phyloP scores from a whole-genome alignment of 352 stramenopile genomes.

The Globisporangium ultimum region DNA sequence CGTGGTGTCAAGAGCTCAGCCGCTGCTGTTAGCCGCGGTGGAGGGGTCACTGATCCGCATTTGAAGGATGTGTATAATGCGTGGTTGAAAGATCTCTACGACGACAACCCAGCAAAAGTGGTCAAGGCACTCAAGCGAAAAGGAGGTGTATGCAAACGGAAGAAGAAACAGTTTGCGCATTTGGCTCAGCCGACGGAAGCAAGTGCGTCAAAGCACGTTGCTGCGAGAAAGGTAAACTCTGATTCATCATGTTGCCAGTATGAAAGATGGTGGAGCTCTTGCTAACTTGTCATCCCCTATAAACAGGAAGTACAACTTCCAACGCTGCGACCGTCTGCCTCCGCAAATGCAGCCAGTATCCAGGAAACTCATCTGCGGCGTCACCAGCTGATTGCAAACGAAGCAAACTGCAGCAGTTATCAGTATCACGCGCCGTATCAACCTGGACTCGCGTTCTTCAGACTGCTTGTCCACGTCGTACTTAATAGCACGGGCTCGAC shows the following conservation, averaged over 20 bases:
- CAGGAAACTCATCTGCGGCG: slow-evolving; percentile 21
- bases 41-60: slow-evolving; percentile 14
- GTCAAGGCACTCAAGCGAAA: slow-evolving; percentile 35
- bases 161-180: slow-evolving; percentile 23
- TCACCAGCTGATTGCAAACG: slow-evolving; percentile 31
- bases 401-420: slow-evolving; percentile 43
- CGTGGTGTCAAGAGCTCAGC: no score
- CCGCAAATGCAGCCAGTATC: neutral
- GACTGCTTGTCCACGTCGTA: slow-evolving; percentile 16
- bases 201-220: slow-evolving; percentile 42
- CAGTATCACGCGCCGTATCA: slow-evolving; percentile 22
- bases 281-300: neutral
- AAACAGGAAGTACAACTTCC: slow-evolving; percentile 10
- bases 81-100: slow-evolving; percentile 42
- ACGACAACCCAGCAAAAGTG: slow-evolving; percentile 28
- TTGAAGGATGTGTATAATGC: slow-evolving; percentile 34
- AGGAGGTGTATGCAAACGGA: neutral
- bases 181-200: slow-evolving; percentile 46
- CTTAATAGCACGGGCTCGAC: neutral
- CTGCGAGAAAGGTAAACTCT: slow-evolving; percentile 18
- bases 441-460: slow-evolving; percentile 52
- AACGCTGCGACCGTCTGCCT: neutral
- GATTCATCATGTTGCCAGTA: neutral
- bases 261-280: neutral
- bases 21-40: neutral